phyloP scores from a whole-genome alignment of 2,329 filamentous ascomycete species.

The Phialemonium atrogriseum region DNA sequence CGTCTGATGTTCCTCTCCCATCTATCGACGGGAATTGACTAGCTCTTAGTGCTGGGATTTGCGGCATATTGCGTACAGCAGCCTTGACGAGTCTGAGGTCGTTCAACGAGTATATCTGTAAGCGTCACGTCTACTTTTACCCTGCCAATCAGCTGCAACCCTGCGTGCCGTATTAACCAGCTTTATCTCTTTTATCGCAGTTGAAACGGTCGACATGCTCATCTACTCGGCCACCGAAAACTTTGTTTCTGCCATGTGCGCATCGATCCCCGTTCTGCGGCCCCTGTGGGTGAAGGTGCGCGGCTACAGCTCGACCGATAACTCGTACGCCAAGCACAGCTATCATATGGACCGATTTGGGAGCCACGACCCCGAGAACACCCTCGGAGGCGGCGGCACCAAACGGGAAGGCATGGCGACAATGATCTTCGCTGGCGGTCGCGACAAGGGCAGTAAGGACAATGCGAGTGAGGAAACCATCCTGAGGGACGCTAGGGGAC shows the following conservation, averaged over 20 bases:
- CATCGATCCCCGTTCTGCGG: conserved; percentile 25
- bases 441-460: not conserved
- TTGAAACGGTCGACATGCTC: conserved; percentile 22
- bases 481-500: conserved; percentile 1
- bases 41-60: conserved; percentile 16
- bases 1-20: too few relatives aligned
- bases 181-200: too few relatives aligned
- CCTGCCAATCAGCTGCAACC: conserved; percentile 4
- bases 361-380: not conserved
- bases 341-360: not conserved
- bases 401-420: not conserved
- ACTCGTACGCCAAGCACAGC: conserved; percentile 1
- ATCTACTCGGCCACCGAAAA: conserved; percentile 25
- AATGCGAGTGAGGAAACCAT: conserved; percentile 4
- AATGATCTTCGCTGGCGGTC: conserved; percentile 2
- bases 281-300: conserved; percentile 17
- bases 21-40: conserved; percentile 11
- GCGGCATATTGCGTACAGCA: conserved; percentile 18
- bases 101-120: conserved; percentile 15
- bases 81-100: conserved; percentile 13
- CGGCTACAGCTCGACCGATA: not conserved
- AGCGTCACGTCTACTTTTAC: conserved; percentile 9
- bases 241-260: conserved; percentile 25
- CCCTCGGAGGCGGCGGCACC: too few relatives aligned
- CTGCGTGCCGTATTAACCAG: not conserved